phyloP scores from a whole-genome alignment of 371 early-diverging fungal genomes.

The Dinochytrium kinnereticum region DNA sequence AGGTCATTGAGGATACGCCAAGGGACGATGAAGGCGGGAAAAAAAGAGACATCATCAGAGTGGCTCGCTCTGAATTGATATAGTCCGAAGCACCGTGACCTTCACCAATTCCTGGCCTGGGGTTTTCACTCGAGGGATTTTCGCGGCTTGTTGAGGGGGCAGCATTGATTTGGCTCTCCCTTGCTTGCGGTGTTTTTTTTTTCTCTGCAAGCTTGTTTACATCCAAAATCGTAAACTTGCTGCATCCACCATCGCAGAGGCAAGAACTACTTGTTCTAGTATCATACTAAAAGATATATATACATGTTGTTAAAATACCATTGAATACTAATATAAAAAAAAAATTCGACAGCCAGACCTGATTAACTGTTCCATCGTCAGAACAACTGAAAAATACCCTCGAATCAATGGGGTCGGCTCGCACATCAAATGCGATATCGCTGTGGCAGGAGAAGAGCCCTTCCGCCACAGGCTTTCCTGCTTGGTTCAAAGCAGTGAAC shows the following conservation, averaged over 20 bases:
- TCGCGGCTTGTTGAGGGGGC: not conserved
- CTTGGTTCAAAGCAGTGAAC: constrained; percentile 21
- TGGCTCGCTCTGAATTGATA: not conserved
- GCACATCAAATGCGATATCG: constrained; percentile 37
- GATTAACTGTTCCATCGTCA: constrained; percentile 44
- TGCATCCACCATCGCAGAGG: constrained; percentile 30
- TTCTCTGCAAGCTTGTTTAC: constrained; percentile 21
- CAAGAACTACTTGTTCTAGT: constrained; percentile 25
- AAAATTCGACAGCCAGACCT: not conserved
- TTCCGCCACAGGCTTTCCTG: not conserved
- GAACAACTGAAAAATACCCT: constrained; percentile 33
- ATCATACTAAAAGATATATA: constrained; percentile 25
- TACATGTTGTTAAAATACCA: not conserved
- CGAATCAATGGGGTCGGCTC: constrained; percentile 31
- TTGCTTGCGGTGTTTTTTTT: not conserved
- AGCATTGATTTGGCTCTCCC: not conserved
- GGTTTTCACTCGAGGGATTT: not conserved
- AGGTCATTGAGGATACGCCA: constrained; percentile 28
- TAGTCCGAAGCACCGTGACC: not conserved
- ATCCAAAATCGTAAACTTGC: constrained; percentile 28
- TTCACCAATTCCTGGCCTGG: constrained; percentile 22
- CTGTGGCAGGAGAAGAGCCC: constrained; percentile 40
- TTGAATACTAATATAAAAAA: constrained; percentile 6
- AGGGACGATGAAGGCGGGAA: not conserved
- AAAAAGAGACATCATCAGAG: not conserved